Evolutionary conservation across 2,329 filamentous ascomycete species (phyloP).

Genomic region (Colletotrichum sp.): DNA sequence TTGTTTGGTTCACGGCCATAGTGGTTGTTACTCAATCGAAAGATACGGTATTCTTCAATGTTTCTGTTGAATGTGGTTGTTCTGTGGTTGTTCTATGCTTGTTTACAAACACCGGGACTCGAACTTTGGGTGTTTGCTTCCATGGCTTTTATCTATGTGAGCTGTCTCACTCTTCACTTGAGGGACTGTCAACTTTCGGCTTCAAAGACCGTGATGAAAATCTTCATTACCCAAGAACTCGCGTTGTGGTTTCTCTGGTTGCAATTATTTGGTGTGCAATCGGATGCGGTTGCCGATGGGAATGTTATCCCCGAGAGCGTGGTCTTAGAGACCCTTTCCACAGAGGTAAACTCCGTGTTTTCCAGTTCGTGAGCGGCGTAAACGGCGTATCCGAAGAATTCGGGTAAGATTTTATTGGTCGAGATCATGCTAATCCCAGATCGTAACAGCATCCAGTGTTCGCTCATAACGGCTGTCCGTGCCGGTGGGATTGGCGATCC

Average conservation of each 20-base stretch:
- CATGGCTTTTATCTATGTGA: neutral
- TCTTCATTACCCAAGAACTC: neutral
- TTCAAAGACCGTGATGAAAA: neutral
- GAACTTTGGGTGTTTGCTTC: neutral
- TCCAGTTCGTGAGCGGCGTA: neutral
- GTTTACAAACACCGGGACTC: neutral
- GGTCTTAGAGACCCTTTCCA: neutral
- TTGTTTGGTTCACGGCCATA: neutral
- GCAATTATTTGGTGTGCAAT: neutral
- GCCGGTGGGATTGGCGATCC: neutral
- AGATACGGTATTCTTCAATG: neutral
- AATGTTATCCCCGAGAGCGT: neutral
- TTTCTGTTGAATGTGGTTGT: neutral
- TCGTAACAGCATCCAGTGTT: neutral
- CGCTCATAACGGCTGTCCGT: neutral
- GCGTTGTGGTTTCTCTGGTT: neutral
- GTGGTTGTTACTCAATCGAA: neutral
- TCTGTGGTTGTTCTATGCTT: neutral
- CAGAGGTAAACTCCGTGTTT: neutral
- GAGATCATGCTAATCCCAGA: neutral
- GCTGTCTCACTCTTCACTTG: fast-evolving
- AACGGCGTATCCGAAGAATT: neutral
- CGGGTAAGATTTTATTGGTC: neutral
- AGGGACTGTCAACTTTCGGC: neutral
- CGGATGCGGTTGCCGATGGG: neutral